Evolutionary conservation across 129 eudicot genomes (phyloP).

Genomic region (Logfia minima): DNA sequence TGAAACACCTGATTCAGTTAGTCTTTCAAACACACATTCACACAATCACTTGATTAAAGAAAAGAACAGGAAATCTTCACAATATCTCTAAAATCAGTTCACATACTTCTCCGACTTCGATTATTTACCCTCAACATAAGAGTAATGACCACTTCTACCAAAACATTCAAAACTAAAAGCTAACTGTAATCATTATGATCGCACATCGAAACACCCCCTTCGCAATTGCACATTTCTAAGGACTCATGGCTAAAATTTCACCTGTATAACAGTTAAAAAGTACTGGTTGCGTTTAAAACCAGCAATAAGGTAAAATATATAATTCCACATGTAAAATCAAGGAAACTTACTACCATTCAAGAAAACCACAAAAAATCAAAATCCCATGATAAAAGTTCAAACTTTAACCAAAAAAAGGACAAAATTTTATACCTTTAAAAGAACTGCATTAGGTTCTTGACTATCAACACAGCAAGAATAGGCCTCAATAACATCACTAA

Average conservation of each 20-base stretch:
- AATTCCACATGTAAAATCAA: neutral
- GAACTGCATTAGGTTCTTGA: slow-evolving; percentile 53
- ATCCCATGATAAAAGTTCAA: neutral
- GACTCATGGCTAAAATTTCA: neutral
- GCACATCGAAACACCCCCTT: neutral
- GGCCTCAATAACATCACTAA: slow-evolving; percentile 69
- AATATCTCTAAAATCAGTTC: neutral
- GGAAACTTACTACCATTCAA: neutral
- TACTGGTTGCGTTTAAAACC: neutral
- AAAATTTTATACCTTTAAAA: slow-evolving; percentile 55
- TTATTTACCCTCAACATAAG: neutral
- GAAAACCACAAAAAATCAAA: neutral
- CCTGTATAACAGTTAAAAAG: neutral
- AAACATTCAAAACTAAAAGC: neutral
- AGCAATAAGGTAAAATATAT: neutral
- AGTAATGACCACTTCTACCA: neutral
- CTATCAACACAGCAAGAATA: slow-evolving; percentile 45
- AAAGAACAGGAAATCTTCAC: neutral
- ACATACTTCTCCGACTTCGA: neutral
- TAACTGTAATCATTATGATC: neutral
- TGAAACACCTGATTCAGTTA: neutral
- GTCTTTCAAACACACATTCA: neutral
- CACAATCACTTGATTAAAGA: neutral
- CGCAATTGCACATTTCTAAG: neutral
- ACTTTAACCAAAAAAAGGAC: neutral